Evolutionary conservation across 2,329 filamentous ascomycete genomes (phyloP).

Genomic region (Paecilomyces sp.): DNA sequence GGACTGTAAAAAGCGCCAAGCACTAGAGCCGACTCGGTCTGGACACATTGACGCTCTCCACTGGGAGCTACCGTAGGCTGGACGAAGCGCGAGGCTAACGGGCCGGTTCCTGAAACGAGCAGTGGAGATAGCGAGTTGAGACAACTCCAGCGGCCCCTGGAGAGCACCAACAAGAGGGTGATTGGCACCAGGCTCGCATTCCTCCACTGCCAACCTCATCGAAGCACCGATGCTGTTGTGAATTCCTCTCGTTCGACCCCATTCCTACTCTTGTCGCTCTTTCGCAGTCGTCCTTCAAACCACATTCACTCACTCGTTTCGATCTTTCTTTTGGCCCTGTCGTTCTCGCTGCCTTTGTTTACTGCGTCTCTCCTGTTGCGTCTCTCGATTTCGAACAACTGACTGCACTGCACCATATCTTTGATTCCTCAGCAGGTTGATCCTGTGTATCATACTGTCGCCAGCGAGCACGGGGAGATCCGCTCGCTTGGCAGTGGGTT

Average conservation of each 20-base stretch:
- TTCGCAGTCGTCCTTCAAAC: neutral
- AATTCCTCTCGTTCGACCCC: neutral
- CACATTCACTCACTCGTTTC: neutral
- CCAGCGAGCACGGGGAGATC: neutral
- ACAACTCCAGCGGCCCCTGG: neutral
- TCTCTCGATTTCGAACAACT: neutral
- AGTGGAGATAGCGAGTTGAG: neutral
- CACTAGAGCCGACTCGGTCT: neutral
- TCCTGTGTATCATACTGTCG: neutral
- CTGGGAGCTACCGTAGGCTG: neutral
- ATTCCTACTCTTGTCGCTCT: neutral
- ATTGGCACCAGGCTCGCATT: neutral
- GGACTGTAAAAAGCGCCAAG: neutral
- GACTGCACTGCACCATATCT: neutral
- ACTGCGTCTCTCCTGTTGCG: neutral
- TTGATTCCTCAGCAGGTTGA: neutral
- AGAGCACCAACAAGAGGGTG: neutral
- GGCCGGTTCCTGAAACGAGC: neutral
- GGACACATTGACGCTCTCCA: neutral
- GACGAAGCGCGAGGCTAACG: neutral
- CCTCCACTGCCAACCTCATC: slow-evolving; percentile 1
- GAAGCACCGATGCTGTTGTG: neutral
- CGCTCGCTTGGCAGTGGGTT: neutral
- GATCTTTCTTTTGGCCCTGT: neutral
- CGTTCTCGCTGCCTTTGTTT: neutral